Percentiles rank a stretch among this genome's conserved stretches.
Conservation (phyloP, 371 early-diverging fungal species). For the Rhizomucor pusillus region DNA sequence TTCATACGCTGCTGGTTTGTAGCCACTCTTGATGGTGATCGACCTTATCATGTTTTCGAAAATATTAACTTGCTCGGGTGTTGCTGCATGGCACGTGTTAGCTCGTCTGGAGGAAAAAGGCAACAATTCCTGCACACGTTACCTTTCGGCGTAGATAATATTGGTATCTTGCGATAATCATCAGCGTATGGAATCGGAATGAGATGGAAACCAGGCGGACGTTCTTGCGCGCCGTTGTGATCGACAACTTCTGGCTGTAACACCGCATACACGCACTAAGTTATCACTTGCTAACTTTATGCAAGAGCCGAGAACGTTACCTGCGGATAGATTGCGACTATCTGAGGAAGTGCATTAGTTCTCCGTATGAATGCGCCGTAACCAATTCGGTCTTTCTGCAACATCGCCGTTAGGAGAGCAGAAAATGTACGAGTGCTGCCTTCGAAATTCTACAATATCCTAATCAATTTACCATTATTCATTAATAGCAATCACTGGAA, state of each 20-base stretch:
- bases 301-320: conserved; percentile 20
- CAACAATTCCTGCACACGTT: not conserved
- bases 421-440: conserved; percentile 69
- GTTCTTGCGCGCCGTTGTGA: conserved; percentile 34
- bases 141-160: conserved; percentile 28
- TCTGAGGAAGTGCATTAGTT: conserved; percentile 43
- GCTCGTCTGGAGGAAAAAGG: too few relatives aligned
- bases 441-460: conserved; percentile 34
- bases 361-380: conserved; percentile 60
- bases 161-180: conserved; percentile 56
- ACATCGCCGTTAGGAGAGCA: conserved; percentile 55
- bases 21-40: conserved; percentile 42
- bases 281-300: not conserved
- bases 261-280: not conserved
- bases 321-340: conserved; percentile 67
- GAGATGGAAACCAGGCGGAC: conserved; percentile 60
- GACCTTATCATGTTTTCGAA: conserved; percentile 18
- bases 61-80: conserved; percentile 6
- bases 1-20: conserved; percentile 45
- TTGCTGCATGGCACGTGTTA: too few relatives aligned
- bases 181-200: conserved; percentile 69
- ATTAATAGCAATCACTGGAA: not conserved
- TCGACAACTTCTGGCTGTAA: conserved; percentile 26
- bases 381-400: conserved; percentile 51
- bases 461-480: not conserved